phyloP scores from a whole-genome alignment of 345 rosid species.

The Stellera chamaejasme region DNA sequence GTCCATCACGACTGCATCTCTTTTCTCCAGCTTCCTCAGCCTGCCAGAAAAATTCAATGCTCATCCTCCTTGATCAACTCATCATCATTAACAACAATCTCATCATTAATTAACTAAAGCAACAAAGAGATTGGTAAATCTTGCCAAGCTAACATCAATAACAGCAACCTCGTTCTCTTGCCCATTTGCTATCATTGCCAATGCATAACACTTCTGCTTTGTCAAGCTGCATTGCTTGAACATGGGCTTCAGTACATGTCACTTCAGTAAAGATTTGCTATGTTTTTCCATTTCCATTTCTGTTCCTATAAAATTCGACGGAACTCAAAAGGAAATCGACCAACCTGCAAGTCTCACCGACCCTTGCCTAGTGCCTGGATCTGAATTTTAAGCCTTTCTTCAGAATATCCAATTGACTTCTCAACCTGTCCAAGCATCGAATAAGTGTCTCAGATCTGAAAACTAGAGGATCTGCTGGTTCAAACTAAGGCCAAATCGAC shows the following conservation, averaged over 20 bases:
- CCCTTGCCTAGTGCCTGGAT: slow-evolving; percentile 85
- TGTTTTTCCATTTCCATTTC: background rate
- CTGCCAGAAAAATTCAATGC: no score
- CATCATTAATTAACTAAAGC: no score
- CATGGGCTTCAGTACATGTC: slow-evolving; percentile 94
- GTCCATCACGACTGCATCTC: no score
- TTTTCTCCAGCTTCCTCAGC: no score
- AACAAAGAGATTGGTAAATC: slow-evolving; percentile 74
- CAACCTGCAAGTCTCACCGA: slow-evolving; percentile 99
- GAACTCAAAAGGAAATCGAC: no score
- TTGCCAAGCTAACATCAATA: slow-evolving; percentile 95
- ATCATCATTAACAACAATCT: no score
- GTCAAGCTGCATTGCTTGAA: slow-evolving; percentile 97
- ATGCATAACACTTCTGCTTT: slow-evolving; percentile 92
- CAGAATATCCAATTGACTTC: slow-evolving; percentile 70
- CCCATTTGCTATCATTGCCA: slow-evolving; percentile 96
- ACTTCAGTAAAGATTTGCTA: slow-evolving; percentile 1
- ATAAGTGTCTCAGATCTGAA: slow-evolving; percentile 89
- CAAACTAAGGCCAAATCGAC: no score
- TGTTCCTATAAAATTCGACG: no score
- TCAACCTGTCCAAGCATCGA: slow-evolving; percentile 98
- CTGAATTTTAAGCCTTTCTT: slow-evolving; percentile 91
- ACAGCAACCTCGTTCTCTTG: slow-evolving; percentile 94
- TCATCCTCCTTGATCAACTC: no score
- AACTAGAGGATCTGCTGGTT: no score